Evolutionary conservation across 1,139 yeast species (phyloP).

Genomic region (Saccharomyces hybrid): DNA sequence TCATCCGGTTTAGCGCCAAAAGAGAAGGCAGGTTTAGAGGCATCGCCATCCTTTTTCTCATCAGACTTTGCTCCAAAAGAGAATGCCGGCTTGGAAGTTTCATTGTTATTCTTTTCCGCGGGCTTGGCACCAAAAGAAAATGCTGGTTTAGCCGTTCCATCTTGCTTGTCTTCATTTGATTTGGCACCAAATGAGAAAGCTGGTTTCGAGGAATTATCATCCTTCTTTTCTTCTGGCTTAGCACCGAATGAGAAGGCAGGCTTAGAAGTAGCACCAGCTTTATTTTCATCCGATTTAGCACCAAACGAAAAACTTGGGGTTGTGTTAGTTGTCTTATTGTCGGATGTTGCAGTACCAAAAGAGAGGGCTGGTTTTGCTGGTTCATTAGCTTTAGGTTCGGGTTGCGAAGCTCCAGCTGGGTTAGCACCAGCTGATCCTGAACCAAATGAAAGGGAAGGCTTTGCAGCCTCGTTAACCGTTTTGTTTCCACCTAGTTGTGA

Average conservation of each 20-base stretch:
- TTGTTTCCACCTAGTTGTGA: slow-evolving; percentile 7
- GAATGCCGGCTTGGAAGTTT: slow-evolving; percentile 11
- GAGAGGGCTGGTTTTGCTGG: slow-evolving; percentile 6
- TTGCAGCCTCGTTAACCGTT: slow-evolving; percentile 16
- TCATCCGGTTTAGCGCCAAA: slow-evolving; percentile 23
- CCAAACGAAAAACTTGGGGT: slow-evolving; percentile 14
- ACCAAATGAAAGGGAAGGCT: slow-evolving; percentile 5
- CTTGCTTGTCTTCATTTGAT: slow-evolving; percentile 10
- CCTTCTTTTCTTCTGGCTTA: slow-evolving; percentile 16
- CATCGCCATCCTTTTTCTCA: slow-evolving; percentile 20
- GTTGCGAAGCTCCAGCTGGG: slow-evolving; percentile 5
- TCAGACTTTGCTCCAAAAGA: slow-evolving; percentile 26
- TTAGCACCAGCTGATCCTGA: slow-evolving; percentile 8
- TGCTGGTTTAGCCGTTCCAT: slow-evolving; percentile 24
- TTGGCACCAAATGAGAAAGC: slow-evolving; percentile 33
- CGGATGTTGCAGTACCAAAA: slow-evolving; percentile 12
- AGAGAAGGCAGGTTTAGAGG: slow-evolving; percentile 21
- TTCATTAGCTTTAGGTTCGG: not conserved
- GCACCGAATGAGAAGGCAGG: slow-evolving; percentile 20
- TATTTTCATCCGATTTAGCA: slow-evolving; percentile 6
- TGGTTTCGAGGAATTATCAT: slow-evolving; percentile 12
- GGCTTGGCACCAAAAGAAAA: slow-evolving; percentile 26
- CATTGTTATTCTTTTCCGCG: slow-evolving; percentile 24
- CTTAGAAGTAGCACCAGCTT: not conserved
- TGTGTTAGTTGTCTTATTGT: slow-evolving; percentile 5